Evolutionary conservation across 495 filamentous ascomycete genomes (phyloP).

Genomic region (Rostrohypoxylon terebratum): DNA sequence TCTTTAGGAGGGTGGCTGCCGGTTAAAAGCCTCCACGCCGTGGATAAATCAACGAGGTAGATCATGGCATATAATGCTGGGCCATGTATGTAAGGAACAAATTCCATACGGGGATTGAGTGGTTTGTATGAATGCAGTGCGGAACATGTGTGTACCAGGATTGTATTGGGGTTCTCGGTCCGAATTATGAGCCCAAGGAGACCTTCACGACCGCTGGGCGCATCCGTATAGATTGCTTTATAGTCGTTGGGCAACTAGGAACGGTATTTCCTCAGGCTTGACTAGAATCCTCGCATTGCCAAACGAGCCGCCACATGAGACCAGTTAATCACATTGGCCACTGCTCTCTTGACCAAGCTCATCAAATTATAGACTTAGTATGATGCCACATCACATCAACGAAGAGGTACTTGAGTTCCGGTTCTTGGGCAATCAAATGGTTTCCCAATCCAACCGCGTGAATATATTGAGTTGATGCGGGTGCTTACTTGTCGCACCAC

Average conservation of each 20-base stretch:
- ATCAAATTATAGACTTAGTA: not conserved
- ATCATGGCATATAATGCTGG: constrained; percentile 32
- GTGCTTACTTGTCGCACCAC: not conserved
- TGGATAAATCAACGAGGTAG: constrained; percentile 45
- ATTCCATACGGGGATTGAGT: constrained; percentile 21
- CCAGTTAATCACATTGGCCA: constrained; percentile 9
- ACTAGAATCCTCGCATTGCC: constrained; percentile 15
- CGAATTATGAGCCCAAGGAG: constrained; percentile 40
- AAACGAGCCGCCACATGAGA: constrained; percentile 16
- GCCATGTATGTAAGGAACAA: constrained; percentile 44
- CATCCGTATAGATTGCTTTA: constrained; percentile 35
- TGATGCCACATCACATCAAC: constrained; percentile 26
- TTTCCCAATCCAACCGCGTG: constrained; percentile 24
- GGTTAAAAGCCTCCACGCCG: constrained; percentile 41
- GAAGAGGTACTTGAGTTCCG: constrained; percentile 3
- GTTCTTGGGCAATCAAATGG: constrained; percentile 23
- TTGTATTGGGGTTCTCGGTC: constrained; percentile 42
- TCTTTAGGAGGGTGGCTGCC: constrained; percentile 36
- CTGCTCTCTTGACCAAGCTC: constrained; percentile 1
- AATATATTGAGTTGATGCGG: constrained; percentile 9
- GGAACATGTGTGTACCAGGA: constrained; percentile 28
- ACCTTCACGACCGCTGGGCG: constrained; percentile 14
- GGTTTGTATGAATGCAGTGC: constrained; percentile 34
- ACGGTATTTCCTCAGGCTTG: constrained; percentile 20
- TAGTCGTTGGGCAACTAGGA: constrained; percentile 7